A percentile compares a stretch with the other conserved stretches of the same genome.
Conservation (phyloP, 1,139 yeast genomes). For the Magnusiomyces suaveolens region DNA sequence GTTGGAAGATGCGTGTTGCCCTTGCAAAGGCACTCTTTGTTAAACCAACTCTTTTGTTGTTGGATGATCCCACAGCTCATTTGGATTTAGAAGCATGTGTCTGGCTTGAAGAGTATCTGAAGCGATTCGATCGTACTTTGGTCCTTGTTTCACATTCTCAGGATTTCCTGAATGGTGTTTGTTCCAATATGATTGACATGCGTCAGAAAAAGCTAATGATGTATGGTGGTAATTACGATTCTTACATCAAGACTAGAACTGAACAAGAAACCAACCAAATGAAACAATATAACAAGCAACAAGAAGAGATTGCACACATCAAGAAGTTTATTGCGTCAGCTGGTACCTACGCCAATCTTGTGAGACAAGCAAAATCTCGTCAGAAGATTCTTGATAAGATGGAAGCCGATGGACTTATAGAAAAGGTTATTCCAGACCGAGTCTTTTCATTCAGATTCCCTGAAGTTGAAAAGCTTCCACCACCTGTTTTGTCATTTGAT, state of each 20-base stretch:
- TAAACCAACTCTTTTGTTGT: slow-evolving; percentile 48
- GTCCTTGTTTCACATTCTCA: slow-evolving; percentile 96
- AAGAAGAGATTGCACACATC: slow-evolving; percentile 96
- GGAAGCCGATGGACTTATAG: slow-evolving; percentile 98
- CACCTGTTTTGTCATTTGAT: slow-evolving; percentile 96
- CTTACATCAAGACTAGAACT: slow-evolving; percentile 85
- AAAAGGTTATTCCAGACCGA: slow-evolving; percentile 85
- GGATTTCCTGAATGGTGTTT: slow-evolving; percentile 98
- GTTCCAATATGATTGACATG: slow-evolving; percentile 97
- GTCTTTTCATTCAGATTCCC: slow-evolving; percentile 93
- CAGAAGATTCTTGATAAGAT: slow-evolving; percentile 98
- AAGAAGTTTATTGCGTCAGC: slow-evolving; percentile 98
- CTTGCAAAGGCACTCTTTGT: slow-evolving; percentile 74
- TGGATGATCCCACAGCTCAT: slow-evolving; percentile 99
- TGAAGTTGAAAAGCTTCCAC: slow-evolving; percentile 93
- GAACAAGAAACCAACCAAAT: slow-evolving; percentile 96
- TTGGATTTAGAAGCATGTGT: slow-evolving; percentile 99
- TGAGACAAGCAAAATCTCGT: slow-evolving; percentile 96
- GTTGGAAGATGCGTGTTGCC: slow-evolving; percentile 91
- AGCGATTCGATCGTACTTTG: slow-evolving; percentile 85
- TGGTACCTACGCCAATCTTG: slow-evolving; percentile 98
- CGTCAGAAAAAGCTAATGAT: slow-evolving; percentile 59
- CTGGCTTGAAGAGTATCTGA: slow-evolving; percentile 97
- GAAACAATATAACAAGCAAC: slow-evolving; percentile 95
- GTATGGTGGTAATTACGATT: slow-evolving; percentile 98